Base-by-base conservation (phyloP, 2,329 filamentous ascomycete genomes). In the Stromatinia cepivora region DNA sequence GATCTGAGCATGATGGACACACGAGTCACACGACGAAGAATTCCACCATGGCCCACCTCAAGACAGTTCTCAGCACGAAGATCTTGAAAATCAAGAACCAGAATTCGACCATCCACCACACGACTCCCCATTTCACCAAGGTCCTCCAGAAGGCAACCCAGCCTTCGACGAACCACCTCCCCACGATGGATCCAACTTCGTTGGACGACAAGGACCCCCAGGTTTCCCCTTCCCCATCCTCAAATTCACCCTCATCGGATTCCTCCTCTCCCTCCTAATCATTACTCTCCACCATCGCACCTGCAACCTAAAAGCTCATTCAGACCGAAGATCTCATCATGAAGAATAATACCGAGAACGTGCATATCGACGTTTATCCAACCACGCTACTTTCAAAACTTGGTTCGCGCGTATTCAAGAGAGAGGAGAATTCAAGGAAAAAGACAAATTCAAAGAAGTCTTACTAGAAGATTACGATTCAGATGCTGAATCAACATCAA, bases 191-290 rank as follows among this genome's bases (percentile, higher is more conserved):
- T n/a, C 48, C 8, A 22, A 10, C 3, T 15, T 11, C 48, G n/a
- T 45, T 54, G 11, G 1, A 42, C 25, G 3, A 31, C 65, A 57
- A 6, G 8, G 6, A 1, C 54, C 36, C 15, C 63, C 62, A 1
- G 48, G 17, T 28, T 59, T 50, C 59, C 68, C 57, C 25, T 52
- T 75, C 15, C 69, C 72, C 48, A 58, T 75, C 28, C 31, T 74
- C 11, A 76, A 74, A 50, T 73, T 74, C 65, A 62, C 59, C 13
- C 15, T 70, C 5, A 73, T 75, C 22, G 75, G 73, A 4, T 75
- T 76, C 54, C 71, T 77, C 65, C 61, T 73, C 50, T 70, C 73
- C 1, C 71, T 76, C 58, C 66, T 77, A 1, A 11, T 75, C 25
- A 22, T 71, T 2, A 71, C 75, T 11, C 68, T 77, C 31, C 72